phyloP scores from a whole-genome alignment of 2,329 filamentous ascomycete genomes.

The Thermoascus crustaceus region DNA sequence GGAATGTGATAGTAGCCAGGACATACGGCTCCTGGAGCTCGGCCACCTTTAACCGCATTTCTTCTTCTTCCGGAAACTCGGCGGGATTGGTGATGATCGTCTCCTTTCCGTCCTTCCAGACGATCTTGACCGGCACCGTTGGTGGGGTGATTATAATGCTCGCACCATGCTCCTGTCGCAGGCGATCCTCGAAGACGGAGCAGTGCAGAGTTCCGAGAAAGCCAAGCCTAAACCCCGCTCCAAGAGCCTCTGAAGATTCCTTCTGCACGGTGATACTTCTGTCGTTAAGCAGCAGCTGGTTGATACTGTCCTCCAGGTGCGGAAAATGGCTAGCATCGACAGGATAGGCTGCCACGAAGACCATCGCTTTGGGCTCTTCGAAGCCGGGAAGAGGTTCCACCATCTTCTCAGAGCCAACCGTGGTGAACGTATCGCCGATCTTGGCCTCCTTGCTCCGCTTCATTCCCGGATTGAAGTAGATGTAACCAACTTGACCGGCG shows the following conservation, averaged over 20 bases:
- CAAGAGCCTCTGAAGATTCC: conserved; percentile 86
- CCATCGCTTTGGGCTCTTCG: conserved; percentile 96
- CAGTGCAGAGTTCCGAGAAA: conserved; percentile 96
- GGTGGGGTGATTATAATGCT: conserved; percentile 96
- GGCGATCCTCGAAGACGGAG: conserved; percentile 95
- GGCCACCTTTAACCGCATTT: conserved; percentile 45
- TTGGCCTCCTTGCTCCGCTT: conserved; percentile 93
- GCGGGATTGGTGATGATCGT: conserved; percentile 76
- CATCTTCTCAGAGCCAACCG: conserved; percentile 62
- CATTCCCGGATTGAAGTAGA: conserved; percentile 98
- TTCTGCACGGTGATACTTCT: conserved; percentile 90
- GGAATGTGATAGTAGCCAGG: conserved; percentile 75
- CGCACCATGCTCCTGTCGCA: conserved; percentile 87
- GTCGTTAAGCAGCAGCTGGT: conserved; percentile 88
- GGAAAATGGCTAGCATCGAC: conserved; percentile 82
- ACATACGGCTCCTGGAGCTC: conserved; percentile 70
- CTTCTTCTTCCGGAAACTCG: conserved; percentile 71
- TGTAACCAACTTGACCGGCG: conserved; percentile 91
- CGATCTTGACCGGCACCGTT: conserved; percentile 81
- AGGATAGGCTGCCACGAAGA: conserved; percentile 94
- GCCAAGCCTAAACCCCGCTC: conserved; percentile 86
- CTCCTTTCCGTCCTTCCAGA: conserved; percentile 70
- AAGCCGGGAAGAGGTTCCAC: conserved; percentile 85
- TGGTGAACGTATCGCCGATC: conserved; percentile 90
- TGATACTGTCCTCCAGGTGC: conserved; percentile 86